These are phyloP conservation scores for Fistulinella cinereoalba DNA, from an alignment of 1,284 basidiomycete species.

Conservation along the genomic window DNA sequence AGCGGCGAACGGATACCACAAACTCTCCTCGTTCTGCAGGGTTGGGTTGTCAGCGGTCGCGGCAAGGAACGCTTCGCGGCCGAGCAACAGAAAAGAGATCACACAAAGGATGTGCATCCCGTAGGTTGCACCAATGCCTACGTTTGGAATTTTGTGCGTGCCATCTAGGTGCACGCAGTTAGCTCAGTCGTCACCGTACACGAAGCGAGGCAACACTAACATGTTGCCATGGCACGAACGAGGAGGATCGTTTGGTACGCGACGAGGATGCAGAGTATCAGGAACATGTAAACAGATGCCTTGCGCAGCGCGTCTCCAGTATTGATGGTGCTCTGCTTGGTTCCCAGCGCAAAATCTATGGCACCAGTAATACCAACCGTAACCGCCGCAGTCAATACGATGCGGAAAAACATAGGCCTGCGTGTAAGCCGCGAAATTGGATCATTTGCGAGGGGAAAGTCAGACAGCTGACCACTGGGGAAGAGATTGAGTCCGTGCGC, in stretches of 20 bases:
- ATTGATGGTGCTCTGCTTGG: slow-evolving; percentile 10
- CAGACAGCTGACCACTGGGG: slow-evolving; percentile 21
- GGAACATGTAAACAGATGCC: slow-evolving; percentile 44
- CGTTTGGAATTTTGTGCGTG: slow-evolving; percentile 17
- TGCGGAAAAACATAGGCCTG: slow-evolving; percentile 34
- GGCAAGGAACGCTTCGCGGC: slow-evolving; percentile 41
- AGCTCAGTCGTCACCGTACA: slow-evolving; percentile 1
- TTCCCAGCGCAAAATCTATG: slow-evolving; percentile 17
- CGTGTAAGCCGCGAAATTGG: slow-evolving; percentile 34
- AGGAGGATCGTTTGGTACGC: slow-evolving; percentile 39
- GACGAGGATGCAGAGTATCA: slow-evolving; percentile 41
- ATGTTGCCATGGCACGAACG: slow-evolving; percentile 19
- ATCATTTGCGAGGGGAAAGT: slow-evolving; percentile 17
- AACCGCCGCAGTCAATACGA: slow-evolving; percentile 36
- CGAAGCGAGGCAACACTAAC: slow-evolving; percentile 15
- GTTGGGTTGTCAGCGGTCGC: slow-evolving; percentile 33
- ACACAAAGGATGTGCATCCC: slow-evolving; percentile 36
- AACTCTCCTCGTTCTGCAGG: slow-evolving; percentile 38
- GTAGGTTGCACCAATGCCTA: slow-evolving; percentile 32
- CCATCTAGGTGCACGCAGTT: slow-evolving; percentile 15
- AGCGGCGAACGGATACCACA: slow-evolving; percentile 48
- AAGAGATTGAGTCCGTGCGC: neutral
- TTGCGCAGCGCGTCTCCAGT: slow-evolving; percentile 32
- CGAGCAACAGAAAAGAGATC: slow-evolving; percentile 40
- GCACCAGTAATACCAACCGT: slow-evolving; percentile 40